Conservation (phyloP, 2,329 filamentous ascomycete species). For the Fusarium siculi region DNA sequence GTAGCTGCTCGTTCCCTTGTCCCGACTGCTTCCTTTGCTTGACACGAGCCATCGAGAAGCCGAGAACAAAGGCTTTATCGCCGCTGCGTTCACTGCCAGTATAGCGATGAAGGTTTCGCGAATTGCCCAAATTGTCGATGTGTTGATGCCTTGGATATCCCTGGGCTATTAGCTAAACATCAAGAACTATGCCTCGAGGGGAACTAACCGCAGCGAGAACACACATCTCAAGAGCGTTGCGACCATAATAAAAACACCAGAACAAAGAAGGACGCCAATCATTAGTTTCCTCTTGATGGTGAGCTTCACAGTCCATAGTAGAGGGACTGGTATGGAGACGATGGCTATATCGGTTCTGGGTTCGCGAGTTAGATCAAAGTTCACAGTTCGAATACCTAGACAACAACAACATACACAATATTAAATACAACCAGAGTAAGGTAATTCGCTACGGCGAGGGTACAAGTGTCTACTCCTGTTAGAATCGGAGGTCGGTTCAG, state of each 20-base stretch:
- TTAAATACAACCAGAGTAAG: slow-evolving; percentile 51
- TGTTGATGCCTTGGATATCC: slow-evolving; percentile 51
- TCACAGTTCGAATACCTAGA: background rate
- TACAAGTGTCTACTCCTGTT: slow-evolving; percentile 46
- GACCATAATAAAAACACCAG: slow-evolving; percentile 56
- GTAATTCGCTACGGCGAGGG: slow-evolving; percentile 51
- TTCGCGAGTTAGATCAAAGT: slow-evolving; percentile 4
- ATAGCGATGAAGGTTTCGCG: slow-evolving; percentile 58
- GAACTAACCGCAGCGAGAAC: slow-evolving; percentile 45
- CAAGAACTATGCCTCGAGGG: accelerated
- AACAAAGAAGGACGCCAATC: slow-evolving; percentile 53
- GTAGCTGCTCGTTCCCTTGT: slow-evolving; percentile 41
- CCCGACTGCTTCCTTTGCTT: slow-evolving; percentile 46
- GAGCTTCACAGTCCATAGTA: slow-evolving; percentile 54
- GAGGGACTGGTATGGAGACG: slow-evolving; percentile 53
- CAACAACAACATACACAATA: slow-evolving; percentile 43
- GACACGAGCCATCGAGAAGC: slow-evolving; percentile 47
- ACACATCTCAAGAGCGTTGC: slow-evolving; percentile 56
- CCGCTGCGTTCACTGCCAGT: slow-evolving; percentile 55
- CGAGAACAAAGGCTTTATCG: slow-evolving; percentile 54
- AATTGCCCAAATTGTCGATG: slow-evolving; percentile 55
- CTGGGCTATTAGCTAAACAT: slow-evolving; percentile 10
- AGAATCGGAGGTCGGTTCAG: background rate
- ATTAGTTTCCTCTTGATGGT: slow-evolving; percentile 51
- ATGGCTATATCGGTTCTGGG: slow-evolving; percentile 53